phyloP scores from a whole-genome alignment of 768 basidiomycete species.

The Pleurotus salmoneostramineus region DNA sequence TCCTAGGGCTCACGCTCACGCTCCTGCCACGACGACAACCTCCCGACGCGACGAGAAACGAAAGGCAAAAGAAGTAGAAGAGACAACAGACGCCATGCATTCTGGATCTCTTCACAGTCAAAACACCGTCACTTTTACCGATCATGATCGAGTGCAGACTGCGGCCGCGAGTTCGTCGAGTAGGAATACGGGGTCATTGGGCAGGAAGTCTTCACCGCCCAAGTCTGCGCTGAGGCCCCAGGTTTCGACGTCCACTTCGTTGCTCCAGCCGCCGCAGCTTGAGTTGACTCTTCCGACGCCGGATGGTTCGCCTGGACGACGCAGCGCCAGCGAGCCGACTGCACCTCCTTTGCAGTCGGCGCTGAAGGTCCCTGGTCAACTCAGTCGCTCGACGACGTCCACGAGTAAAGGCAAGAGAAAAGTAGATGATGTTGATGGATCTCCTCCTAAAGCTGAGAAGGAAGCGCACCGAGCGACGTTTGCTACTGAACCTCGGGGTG shows the following conservation, averaged over 20 bases:
- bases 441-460: constrained; percentile 60
- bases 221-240: constrained; percentile 13
- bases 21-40: background rate
- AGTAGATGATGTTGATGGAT: constrained; percentile 56
- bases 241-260: constrained; percentile 23
- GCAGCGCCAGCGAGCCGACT: background rate
- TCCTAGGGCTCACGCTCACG: background rate
- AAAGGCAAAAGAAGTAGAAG: constrained; percentile 10
- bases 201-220: constrained; percentile 2
- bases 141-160: constrained; percentile 6
- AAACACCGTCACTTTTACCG: constrained; percentile 8
- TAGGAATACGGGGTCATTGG: background rate
- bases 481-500: constrained; percentile 60
- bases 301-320: constrained; percentile 23
- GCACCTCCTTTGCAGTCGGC: background rate
- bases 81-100: background rate
- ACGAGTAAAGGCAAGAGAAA: constrained; percentile 60
- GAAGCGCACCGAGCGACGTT: constrained; percentile 52
- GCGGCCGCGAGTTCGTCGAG: background rate
- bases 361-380: background rate
- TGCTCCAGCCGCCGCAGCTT: constrained; percentile 32
- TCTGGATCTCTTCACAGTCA: constrained; percentile 2
- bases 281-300: constrained; percentile 39
- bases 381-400: background rate
- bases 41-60: constrained; percentile 14